Conservation (phyloP, 306 rosid species). For the Glycine soja region DNA sequence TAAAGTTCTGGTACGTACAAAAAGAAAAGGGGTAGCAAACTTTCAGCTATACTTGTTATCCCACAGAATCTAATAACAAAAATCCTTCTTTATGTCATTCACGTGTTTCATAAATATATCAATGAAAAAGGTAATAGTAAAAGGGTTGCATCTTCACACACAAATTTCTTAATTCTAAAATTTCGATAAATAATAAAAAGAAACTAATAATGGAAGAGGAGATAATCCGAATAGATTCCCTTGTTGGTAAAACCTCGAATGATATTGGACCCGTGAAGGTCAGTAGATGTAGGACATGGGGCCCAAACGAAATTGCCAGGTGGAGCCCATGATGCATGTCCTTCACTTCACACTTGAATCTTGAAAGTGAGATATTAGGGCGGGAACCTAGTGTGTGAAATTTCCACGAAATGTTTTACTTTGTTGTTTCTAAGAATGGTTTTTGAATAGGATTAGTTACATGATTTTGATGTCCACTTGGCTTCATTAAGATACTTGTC, state of each 20-base stretch:
- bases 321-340: conserved; percentile 52
- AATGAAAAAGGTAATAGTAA: background rate
- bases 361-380: conserved; percentile 22
- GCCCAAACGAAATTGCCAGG: conserved; percentile 41
- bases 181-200: conserved; percentile 6
- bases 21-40: background rate
- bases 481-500: conserved; percentile 12
- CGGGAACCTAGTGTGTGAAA: conserved; percentile 14
- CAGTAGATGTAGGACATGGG: conserved; percentile 39
- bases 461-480: conserved; percentile 2
- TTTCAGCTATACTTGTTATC: background rate
- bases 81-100: background rate
- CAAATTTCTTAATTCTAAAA: background rate
- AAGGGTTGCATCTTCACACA: background rate
- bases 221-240: conserved; percentile 29
- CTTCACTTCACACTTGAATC: conserved; percentile 40
- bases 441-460: background rate
- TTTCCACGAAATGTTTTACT: conserved; percentile 41
- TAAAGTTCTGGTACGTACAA: background rate
- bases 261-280: conserved; percentile 44
- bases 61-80: background rate
- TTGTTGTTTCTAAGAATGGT: background rate
- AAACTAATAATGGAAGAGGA: background rate
- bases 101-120: background rate
- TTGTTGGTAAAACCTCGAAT: conserved; percentile 12